Conservation (phyloP, 306 rosid species). For the Begonia peltatifolia region DNA sequence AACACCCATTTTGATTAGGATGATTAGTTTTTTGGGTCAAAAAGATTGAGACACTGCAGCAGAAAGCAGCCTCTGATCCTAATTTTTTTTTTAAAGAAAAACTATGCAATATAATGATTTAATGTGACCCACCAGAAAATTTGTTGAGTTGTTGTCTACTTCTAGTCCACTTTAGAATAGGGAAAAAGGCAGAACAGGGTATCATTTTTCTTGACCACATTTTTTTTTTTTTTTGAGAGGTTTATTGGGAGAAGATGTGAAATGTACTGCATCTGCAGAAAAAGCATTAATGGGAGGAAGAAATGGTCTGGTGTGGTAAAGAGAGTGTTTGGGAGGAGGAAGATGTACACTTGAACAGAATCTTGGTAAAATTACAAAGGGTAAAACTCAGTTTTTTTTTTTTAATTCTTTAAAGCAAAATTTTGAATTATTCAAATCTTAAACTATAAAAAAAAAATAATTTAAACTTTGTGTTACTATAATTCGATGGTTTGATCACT, state of each 20-base stretch:
- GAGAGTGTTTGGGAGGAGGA: too few relatives aligned
- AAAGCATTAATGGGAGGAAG: neutral
- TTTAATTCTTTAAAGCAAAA: too few relatives aligned
- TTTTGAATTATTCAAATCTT: too few relatives aligned
- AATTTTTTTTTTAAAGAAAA: constrained; percentile 12
- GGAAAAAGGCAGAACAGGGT: neutral
- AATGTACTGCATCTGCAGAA: neutral
- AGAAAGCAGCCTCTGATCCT: constrained; percentile 11
- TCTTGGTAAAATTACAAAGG: too few relatives aligned
- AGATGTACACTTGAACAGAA: too few relatives aligned
- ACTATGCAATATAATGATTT: too few relatives aligned
- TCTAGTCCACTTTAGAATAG: neutral
- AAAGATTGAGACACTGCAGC: constrained; percentile 33
- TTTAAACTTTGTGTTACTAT: too few relatives aligned
- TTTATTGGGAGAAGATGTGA: neutral
- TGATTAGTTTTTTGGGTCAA: neutral
- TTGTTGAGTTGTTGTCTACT: neutral
- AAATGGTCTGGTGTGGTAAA: neutral
- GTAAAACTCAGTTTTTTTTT: too few relatives aligned
- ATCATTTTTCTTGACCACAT: neutral
- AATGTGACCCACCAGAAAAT: neutral
- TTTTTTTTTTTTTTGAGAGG: neutral
- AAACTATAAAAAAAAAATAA: too few relatives aligned
- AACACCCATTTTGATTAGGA: too few relatives aligned
- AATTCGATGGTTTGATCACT: too few relatives aligned